A percentile compares a stretch with the other conserved stretches of the same genome.
phyloP scores from a whole-genome alignment of 257 asterid genomes.

The Perilla frutescens region DNA sequence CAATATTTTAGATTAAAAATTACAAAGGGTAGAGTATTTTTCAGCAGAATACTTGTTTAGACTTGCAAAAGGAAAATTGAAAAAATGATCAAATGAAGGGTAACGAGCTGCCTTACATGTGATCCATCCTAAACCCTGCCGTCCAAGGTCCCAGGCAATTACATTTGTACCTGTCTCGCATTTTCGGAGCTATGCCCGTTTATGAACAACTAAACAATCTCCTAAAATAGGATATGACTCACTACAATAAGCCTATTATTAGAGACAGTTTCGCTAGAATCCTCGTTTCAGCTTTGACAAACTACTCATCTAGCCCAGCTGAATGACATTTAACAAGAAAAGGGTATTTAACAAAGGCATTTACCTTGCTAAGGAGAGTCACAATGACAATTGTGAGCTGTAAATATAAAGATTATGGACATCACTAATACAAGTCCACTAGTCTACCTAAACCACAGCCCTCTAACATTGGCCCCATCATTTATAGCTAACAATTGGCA shows the following conservation, averaged over 20 bases:
- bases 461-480: slow-evolving; percentile 3
- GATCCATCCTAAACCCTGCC: not conserved
- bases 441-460: not conserved
- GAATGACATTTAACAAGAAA: not conserved
- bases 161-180: not conserved
- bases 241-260: not conserved
- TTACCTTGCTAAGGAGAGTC: not conserved
- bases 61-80: not conserved
- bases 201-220: not conserved
- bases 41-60: not conserved
- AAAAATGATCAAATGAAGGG: not conserved
- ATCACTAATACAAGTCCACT: not conserved
- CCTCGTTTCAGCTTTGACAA: not conserved
- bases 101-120: not conserved
- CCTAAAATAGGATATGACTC: not conserved
- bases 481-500: not conserved
- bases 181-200: not conserved
- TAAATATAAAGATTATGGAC: not conserved
- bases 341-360: not conserved
- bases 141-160: slow-evolving; percentile 18
- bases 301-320: not conserved
- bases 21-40: not conserved
- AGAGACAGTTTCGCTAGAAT: not conserved
- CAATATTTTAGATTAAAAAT: not conserved
- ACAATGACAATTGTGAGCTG: not conserved